phyloP scores from a whole-genome alignment of 2,329 filamentous ascomycete genomes.

The Diaporthe citrichinensis region DNA sequence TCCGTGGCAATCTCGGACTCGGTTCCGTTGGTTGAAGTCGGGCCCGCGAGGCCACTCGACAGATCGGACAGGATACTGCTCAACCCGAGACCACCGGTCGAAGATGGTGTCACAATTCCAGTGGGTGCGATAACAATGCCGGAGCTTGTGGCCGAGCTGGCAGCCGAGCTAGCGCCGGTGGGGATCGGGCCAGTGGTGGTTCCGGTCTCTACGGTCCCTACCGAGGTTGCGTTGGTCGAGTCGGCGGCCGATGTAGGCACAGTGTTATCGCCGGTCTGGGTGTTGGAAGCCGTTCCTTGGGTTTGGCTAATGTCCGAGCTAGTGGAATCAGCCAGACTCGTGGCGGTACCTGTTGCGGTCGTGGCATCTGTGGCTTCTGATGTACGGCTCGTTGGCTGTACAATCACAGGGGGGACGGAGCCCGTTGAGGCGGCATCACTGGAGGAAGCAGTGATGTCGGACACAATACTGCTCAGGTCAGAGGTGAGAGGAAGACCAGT shows the following conservation, averaged over 20 bases:
- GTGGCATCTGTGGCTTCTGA: slow-evolving; percentile 5
- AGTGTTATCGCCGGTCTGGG: slow-evolving; percentile 22
- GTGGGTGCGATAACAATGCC: slow-evolving; percentile 51
- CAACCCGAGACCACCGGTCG: slow-evolving; percentile 34
- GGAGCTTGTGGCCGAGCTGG: slow-evolving; percentile 40
- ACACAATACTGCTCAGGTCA: slow-evolving; percentile 7
- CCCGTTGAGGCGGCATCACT: not conserved
- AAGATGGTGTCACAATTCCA: slow-evolving; percentile 48
- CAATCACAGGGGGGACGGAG: not conserved
- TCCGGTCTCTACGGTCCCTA: not conserved
- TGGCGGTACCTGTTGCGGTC: not conserved
- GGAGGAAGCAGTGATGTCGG: not conserved
- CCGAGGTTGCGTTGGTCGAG: slow-evolving; percentile 27
- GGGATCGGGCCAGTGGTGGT: slow-evolving; percentile 4
- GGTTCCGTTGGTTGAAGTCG: slow-evolving; percentile 40
- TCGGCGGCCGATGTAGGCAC: slow-evolving; percentile 25
- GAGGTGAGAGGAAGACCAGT: slow-evolving; percentile 10
- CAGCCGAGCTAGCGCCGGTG: not conserved
- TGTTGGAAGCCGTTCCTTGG: not conserved
- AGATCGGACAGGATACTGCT: slow-evolving; percentile 44
- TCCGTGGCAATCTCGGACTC: slow-evolving; percentile 29
- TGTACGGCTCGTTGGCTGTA: slow-evolving; percentile 5
- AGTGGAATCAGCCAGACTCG: not conserved
- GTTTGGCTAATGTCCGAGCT: not conserved
- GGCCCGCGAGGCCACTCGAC: slow-evolving; percentile 29